Base-by-base conservation (phyloP, 108 stramenopile species). In the Stephanodiscus minutulus region DNA sequence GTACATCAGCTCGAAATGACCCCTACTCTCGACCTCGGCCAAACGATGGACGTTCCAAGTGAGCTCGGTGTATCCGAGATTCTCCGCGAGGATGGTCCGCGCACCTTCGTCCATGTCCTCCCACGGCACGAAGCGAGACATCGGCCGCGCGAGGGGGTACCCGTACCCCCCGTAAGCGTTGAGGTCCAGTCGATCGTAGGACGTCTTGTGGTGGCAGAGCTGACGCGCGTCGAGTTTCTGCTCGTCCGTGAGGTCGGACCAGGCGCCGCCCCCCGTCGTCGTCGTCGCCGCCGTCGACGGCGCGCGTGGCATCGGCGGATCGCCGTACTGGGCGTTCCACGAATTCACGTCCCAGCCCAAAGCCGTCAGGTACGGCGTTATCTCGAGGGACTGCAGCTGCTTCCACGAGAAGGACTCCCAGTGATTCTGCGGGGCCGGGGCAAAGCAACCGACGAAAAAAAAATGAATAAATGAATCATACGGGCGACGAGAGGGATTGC, bases 381-480 rank as follows among this genome's bases (percentile, higher is more conserved):
- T 9, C 28, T 75, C 59, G 33, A 55, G 44, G 18, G 21, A 12
- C 24, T 70, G 48, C 28, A 70, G 13, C 24, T 70, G 68, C 41
- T 18, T 59, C 68, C 68, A 70, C 35, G 68, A 70, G 44, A 70
- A 70, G 5, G 55, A 39, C 21, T 70, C 68, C 54, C 54, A 70
- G 44, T 70, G 54, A 28, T 70, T 70, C 44, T 44, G 44, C 22
- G 5, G 18, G 7, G 7, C 22, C 20, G 4, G 20, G 10, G 47
- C 31, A 5, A 33, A 33, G 31, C n/a, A n/a, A n/a, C n/a, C n/a
- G n/a, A n/a, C n/a, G n/a, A n/a, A n/a, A n/a, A n/a, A n/a, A n/a
- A n/a, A n/a, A n/a, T n/a, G n/a, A n/a, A n/a, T n/a, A n/a, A n/a
- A n/a, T n/a, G n/a, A n/a, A n/a, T n/a, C n/a, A n/a, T n/a, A n/a